Percentiles rank a stretch among this genome's conserved stretches.
Evolutionary conservation across 2,329 filamentous ascomycete genomes (phyloP).

Genomic region (Ophiostoma novo-ulmi): DNA sequence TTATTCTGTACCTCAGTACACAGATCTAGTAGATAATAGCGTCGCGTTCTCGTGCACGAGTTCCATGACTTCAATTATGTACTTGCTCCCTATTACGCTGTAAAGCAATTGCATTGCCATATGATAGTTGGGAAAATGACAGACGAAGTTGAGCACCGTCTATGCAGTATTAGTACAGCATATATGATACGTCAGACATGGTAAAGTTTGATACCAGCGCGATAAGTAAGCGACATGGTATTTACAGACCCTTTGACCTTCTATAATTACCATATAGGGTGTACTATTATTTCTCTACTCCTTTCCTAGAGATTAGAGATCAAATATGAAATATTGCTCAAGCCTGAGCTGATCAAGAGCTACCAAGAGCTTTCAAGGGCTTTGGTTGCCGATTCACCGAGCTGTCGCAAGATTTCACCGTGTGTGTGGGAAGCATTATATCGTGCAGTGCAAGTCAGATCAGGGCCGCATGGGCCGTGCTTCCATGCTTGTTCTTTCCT

Average conservation of each 20-base stretch:
- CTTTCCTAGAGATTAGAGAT: not conserved
- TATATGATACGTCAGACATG: not conserved
- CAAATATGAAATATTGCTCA: not conserved
- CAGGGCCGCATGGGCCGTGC: not conserved
- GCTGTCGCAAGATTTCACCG: slow-evolving; percentile 10
- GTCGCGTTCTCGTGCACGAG: slow-evolving; percentile 1
- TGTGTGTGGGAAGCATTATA: slow-evolving; percentile 6
- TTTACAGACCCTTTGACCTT: not conserved
- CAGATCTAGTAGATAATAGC: not conserved
- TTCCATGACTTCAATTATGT: not conserved
- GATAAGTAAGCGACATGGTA: not conserved
- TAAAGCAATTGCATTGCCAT: not conserved
- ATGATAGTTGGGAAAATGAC: not conserved
- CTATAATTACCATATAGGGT: not conserved
- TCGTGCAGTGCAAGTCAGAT: not conserved
- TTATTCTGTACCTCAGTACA: not conserved
- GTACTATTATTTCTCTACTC: not conserved
- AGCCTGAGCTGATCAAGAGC: not conserved
- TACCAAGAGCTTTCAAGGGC: too few species aligned
- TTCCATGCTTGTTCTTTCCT: not conserved
- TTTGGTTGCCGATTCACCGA: not conserved
- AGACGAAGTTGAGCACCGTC: not conserved
- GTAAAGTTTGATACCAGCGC: not conserved
- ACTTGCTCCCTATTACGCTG: too few species aligned
- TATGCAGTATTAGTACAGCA: not conserved